These are phyloP conservation scores for Themeda triandra DNA, from an alignment of 176 grass and related monocot genomes.

Conservation along the genomic window DNA sequence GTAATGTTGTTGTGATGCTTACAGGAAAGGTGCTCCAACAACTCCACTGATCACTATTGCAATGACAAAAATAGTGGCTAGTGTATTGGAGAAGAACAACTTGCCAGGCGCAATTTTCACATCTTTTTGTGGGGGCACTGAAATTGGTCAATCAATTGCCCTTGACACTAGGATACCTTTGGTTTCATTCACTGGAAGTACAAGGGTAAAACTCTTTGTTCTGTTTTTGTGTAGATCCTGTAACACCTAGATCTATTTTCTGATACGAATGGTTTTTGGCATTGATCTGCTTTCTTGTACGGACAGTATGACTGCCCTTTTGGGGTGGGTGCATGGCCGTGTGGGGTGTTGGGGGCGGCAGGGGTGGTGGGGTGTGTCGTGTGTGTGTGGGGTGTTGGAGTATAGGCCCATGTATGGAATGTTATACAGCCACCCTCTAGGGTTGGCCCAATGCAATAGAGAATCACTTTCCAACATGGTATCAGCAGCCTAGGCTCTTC, in stretches of 20 bases:
- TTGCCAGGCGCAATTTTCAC: constrained; percentile 91
- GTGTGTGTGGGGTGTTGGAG: too few relatives aligned
- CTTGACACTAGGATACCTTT: constrained; percentile 73
- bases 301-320: background rate
- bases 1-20: constrained; percentile 18
- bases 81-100: constrained; percentile 94
- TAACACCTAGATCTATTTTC: background rate
- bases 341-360: too few relatives aligned
- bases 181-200: constrained; percentile 96
- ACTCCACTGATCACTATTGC: constrained; percentile 97
- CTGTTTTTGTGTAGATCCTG: background rate
- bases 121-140: constrained; percentile 88
- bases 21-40: constrained; percentile 97
- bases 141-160: constrained; percentile 88
- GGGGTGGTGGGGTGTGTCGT: too few relatives aligned
- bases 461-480: too few relatives aligned
- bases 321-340: too few relatives aligned
- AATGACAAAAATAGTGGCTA: constrained; percentile 84
- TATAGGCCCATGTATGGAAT: too few relatives aligned
- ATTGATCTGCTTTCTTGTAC: background rate
- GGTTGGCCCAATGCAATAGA: too few relatives aligned
- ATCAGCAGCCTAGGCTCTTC: too few relatives aligned
- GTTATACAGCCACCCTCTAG: too few relatives aligned
- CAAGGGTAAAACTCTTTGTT: constrained; percentile 55
- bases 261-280: background rate